These are phyloP conservation scores for Candida oleophila DNA, from an alignment of 805 yeast genomes.

Conservation along the genomic window DNA sequence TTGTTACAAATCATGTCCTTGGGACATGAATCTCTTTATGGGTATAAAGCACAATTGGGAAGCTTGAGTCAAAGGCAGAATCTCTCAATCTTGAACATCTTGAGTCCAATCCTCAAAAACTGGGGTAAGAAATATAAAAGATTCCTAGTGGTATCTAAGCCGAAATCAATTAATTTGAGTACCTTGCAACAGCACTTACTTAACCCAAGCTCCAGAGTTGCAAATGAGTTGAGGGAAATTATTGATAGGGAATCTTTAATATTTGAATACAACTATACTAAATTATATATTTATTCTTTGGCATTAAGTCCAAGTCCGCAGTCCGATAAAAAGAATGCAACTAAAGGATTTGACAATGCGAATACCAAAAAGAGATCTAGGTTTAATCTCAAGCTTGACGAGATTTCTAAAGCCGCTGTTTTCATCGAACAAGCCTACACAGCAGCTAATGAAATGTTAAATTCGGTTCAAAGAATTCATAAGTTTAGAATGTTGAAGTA, in stretches of 20 bases:
- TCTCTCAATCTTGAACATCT: constrained; percentile 65
- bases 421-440: constrained; percentile 79
- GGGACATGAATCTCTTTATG: constrained; percentile 82
- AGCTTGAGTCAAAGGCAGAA: constrained; percentile 59
- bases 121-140: constrained; percentile 71
- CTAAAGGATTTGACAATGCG: constrained; percentile 10
- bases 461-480: constrained; percentile 69
- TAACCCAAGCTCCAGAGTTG: constrained; percentile 32
- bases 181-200: constrained; percentile 20
- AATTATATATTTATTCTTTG: constrained; percentile 78
- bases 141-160: constrained; percentile 49
- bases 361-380: constrained; percentile 15
- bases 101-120: constrained; percentile 72
- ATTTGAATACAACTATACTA: constrained; percentile 82
- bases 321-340: neutral
- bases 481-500: constrained; percentile 59
- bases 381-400: constrained; percentile 55
- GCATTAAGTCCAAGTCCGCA: constrained; percentile 54
- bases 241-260: constrained; percentile 71
- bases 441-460: constrained; percentile 78
- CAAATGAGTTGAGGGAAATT: constrained; percentile 37
- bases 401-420: constrained; percentile 67
- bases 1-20: constrained; percentile 73
- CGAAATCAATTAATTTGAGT: constrained; percentile 31
- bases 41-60: constrained; percentile 55